These are phyloP conservation scores for Dentipellis sp. DNA, from an alignment of 768 basidiomycete genomes.

Conservation along the genomic window DNA sequence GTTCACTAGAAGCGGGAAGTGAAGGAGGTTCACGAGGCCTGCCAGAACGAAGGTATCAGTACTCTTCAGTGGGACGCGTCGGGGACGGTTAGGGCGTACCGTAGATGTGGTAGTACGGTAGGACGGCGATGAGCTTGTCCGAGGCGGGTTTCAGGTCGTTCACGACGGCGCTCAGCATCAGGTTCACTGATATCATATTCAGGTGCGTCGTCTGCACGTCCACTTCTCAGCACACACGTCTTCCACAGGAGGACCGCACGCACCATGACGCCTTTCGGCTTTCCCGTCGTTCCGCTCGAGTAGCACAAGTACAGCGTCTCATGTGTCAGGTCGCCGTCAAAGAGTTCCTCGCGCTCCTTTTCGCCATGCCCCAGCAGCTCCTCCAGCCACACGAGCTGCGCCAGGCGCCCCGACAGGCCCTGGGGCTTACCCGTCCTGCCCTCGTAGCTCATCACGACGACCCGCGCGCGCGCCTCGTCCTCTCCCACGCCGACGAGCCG, in stretches of 20 bases:
- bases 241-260: neutral
- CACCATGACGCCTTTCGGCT: slow-evolving; percentile 62
- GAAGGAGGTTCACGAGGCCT: slow-evolving; percentile 39
- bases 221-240: too few relatives aligned
- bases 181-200: slow-evolving; percentile 32
- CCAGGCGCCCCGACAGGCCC: slow-evolving; percentile 24
- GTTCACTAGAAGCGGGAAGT: slow-evolving; percentile 44
- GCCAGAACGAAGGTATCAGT: slow-evolving; percentile 30
- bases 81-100: slow-evolving; percentile 18
- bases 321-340: slow-evolving; percentile 38
- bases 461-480: slow-evolving; percentile 38
- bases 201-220: slow-evolving; percentile 50
- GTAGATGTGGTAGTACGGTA: slow-evolving; percentile 53
- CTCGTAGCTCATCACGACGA: slow-evolving; percentile 41
- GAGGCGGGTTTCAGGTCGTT: slow-evolving; percentile 26
- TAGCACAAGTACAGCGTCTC: slow-evolving; percentile 65
- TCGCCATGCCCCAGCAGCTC: slow-evolving; percentile 43
- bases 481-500: slow-evolving; percentile 35
- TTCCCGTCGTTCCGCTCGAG: slow-evolving; percentile 62
- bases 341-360: slow-evolving; percentile 42
- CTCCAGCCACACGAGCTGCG: slow-evolving; percentile 29
- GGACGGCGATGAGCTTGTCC: slow-evolving; percentile 51
- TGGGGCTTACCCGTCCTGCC: slow-evolving; percentile 19
- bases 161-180: too few relatives aligned
- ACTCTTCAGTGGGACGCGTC: slow-evolving; percentile 21